phyloP scores from a whole-genome alignment of 805 yeast genomes.

The Candida maesae region DNA sequence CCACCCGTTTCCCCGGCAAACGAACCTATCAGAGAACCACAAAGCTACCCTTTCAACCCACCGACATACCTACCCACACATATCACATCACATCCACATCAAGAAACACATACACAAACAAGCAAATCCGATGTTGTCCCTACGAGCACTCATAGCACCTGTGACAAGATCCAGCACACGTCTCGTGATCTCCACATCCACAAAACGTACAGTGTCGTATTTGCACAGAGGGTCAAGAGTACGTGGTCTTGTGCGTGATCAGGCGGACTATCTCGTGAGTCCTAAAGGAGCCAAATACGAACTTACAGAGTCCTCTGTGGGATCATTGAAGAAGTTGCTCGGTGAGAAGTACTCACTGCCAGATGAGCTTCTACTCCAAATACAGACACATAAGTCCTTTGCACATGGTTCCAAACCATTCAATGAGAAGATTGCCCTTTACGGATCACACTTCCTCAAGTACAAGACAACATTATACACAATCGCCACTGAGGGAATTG shows the following conservation, averaged over 20 bases:
- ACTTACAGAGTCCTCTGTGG: constrained; percentile 43
- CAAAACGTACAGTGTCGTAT: constrained; percentile 33
- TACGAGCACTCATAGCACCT: constrained; percentile 15
- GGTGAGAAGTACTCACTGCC: constrained; percentile 49
- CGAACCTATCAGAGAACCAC: too few species aligned
- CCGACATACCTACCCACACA: background rate
- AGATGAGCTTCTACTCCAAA: constrained; percentile 66
- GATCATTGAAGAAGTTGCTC: constrained; percentile 46
- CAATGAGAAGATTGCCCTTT: constrained; percentile 75
- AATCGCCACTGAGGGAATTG: constrained; percentile 32
- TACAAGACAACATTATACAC: constrained; percentile 33
- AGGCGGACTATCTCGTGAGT: constrained; percentile 48
- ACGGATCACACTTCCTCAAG: constrained; percentile 65
- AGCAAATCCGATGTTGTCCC: constrained; percentile 11
- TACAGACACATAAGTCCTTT: constrained; percentile 90
- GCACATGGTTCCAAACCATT: constrained; percentile 88
- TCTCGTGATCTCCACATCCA: background rate
- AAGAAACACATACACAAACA: background rate
- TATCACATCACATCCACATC: background rate
- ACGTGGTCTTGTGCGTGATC: constrained; percentile 69
- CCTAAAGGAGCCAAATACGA: constrained; percentile 56
- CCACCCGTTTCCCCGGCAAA: background rate
- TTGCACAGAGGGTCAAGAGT: constrained; percentile 49
- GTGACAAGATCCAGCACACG: background rate
- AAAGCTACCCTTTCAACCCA: background rate